A percentile compares a stretch with the other conserved stretches of the same genome.
These are phyloP conservation scores for Aspergillus brunneoviolaceus DNA, from an alignment of 2,329 filamentous ascomycete genomes.

Conservation along the genomic window DNA sequence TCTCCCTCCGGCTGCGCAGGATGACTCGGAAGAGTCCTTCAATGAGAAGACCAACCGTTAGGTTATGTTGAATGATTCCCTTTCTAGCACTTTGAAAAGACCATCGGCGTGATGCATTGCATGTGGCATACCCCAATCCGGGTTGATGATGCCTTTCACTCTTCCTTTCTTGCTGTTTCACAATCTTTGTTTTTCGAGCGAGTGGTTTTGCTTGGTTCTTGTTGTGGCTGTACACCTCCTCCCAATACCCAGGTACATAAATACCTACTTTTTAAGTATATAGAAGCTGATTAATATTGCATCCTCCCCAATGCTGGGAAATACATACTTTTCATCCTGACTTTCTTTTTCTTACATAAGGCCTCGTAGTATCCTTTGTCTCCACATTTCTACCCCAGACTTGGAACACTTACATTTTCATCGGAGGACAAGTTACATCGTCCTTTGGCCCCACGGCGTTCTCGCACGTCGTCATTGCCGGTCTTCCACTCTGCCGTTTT, in stretches of 20 bases:
- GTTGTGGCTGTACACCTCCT: slow-evolving; percentile 1
- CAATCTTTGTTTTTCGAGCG: slow-evolving; percentile 3
- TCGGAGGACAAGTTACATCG: neutral
- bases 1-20: slow-evolving; percentile 35
- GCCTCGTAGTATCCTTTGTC: neutral
- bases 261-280: slow-evolving; percentile 8
- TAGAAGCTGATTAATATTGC: slow-evolving; percentile 11
- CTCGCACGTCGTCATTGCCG: neutral
- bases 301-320: neutral
- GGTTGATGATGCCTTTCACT: neutral
- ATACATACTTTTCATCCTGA: neutral
- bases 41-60: slow-evolving; percentile 26
- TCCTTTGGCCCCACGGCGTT: neutral
- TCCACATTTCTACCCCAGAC: neutral
- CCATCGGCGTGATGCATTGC: slow-evolving; percentile 8
- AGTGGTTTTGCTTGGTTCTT: slow-evolving; percentile 4
- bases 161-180: neutral
- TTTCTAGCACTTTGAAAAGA: slow-evolving; percentile 14
- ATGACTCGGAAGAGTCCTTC: slow-evolving; percentile 22
- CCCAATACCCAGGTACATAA: slow-evolving; percentile 10
- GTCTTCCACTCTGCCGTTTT: neutral
- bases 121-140: slow-evolving; percentile 6
- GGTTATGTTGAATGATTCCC: slow-evolving; percentile 3
- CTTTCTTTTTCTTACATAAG: neutral
- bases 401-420: neutral